These are phyloP conservation scores for Cyberlindnera veronae DNA, from an alignment of 805 yeast genomes.

Conservation along the genomic window DNA sequence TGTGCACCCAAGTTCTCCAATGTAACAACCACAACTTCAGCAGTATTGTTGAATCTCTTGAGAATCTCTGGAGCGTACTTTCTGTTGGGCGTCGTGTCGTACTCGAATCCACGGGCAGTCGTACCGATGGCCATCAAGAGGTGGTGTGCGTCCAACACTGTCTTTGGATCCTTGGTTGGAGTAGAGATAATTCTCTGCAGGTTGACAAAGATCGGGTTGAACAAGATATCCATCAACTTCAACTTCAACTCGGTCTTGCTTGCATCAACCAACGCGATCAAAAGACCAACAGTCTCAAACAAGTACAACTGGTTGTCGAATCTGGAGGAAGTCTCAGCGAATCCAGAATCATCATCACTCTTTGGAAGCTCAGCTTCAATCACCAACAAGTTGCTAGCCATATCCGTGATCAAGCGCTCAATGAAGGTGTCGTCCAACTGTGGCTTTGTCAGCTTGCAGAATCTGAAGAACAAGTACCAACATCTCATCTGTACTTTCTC, in stretches of 20 bases:
- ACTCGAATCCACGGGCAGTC: slow-evolving; percentile 75
- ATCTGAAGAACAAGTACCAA: slow-evolving; percentile 87
- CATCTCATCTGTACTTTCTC: slow-evolving; percentile 78
- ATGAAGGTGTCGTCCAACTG: slow-evolving; percentile 46
- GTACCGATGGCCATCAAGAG: slow-evolving; percentile 86
- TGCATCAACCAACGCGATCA: slow-evolving; percentile 50
- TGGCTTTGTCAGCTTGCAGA: slow-evolving; percentile 74
- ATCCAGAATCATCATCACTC: slow-evolving; percentile 54
- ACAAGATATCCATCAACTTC: slow-evolving; percentile 56
- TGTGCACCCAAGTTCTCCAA: slow-evolving; percentile 67
- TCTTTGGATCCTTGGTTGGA: slow-evolving; percentile 36
- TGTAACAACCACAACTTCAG: slow-evolving; percentile 81
- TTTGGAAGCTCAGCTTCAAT: slow-evolving; percentile 53
- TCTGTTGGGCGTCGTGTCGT: slow-evolving; percentile 29
- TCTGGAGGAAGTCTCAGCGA: slow-evolving; percentile 43
- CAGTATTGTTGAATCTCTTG: slow-evolving; percentile 58
- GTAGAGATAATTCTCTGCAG: slow-evolving; percentile 62
- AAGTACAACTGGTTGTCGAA: slow-evolving; percentile 79
- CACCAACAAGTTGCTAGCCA: slow-evolving; percentile 56
- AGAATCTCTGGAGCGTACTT: slow-evolving; percentile 36
- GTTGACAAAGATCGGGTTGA: slow-evolving; percentile 71
- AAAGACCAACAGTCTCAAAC: slow-evolving; percentile 81
- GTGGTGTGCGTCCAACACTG: slow-evolving; percentile 78
- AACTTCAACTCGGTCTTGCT: slow-evolving; percentile 41
- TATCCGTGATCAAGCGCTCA: slow-evolving; percentile 54